These are phyloP conservation scores for Spongispora temasekensis DNA, from an alignment of 1,284 basidiomycete genomes.

Conservation along the genomic window DNA sequence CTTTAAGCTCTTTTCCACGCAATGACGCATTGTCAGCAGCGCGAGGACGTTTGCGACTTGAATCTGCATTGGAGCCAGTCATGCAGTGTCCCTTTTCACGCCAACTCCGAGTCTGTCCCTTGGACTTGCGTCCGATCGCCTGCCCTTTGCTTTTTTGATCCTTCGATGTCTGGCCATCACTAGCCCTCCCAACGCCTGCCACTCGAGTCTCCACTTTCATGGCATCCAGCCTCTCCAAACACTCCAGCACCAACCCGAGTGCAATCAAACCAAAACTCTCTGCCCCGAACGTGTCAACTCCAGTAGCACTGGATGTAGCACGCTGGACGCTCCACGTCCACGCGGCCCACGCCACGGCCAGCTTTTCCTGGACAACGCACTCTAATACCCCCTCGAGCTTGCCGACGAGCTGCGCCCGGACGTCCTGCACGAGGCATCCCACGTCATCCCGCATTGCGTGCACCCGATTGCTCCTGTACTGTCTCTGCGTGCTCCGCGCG, in stretches of 20 bases:
- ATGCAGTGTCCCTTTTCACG: too few relatives aligned
- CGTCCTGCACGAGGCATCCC: conserved; percentile 53
- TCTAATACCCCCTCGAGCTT: conserved; percentile 23
- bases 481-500: conserved; percentile 59
- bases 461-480: conserved; percentile 60
- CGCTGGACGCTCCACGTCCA: conserved; percentile 56
- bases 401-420: conserved; percentile 48
- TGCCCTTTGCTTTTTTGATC: too few relatives aligned
- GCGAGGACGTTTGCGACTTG: too few relatives aligned
- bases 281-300: conserved; percentile 46
- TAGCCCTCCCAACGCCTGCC: conserved; percentile 15
- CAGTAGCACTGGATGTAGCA: conserved; percentile 21
- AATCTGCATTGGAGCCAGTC: too few relatives aligned
- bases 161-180: too few relatives aligned
- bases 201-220: conserved; percentile 19
- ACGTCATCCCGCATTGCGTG: conserved; percentile 64
- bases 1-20: too few relatives aligned
- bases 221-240: conserved; percentile 52
- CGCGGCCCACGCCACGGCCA: conserved; percentile 60
- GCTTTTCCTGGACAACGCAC: conserved; percentile 42
- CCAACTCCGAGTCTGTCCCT: too few relatives aligned
- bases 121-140: too few relatives aligned
- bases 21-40: too few relatives aligned
- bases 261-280: conserved; percentile 71
- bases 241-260: conserved; percentile 59